Evolutionary conservation across 208 protist species (phyloP).

Genomic region (Zelonia costaricensis): DNA sequence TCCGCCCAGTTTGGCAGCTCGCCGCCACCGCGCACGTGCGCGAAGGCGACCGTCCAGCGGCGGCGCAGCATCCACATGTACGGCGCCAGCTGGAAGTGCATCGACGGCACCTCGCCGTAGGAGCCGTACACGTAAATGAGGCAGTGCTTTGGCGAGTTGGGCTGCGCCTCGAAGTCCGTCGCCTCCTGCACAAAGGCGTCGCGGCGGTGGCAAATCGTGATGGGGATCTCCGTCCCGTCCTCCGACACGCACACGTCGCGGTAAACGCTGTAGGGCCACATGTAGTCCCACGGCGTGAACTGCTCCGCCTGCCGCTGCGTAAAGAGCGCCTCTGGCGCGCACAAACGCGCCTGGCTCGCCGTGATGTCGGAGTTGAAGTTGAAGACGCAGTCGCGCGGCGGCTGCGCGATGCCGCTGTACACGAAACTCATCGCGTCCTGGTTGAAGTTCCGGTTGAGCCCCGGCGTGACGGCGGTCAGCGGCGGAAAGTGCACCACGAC

Average conservation of each 20-base stretch:
- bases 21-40: constrained; percentile 93
- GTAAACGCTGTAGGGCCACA: constrained; percentile 93
- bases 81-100: constrained; percentile 93
- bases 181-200: constrained; percentile 90
- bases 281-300: constrained; percentile 93
- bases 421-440: constrained; percentile 89
- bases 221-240: constrained; percentile 87
- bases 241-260: constrained; percentile 82
- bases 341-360: constrained; percentile 54
- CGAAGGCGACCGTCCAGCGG: constrained; percentile 90
- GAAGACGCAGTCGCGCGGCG: constrained; percentile 83
- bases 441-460: constrained; percentile 90
- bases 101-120: constrained; percentile 90
- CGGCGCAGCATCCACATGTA: constrained; percentile 94
- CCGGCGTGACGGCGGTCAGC: constrained; percentile 70
- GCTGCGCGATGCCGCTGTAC: constrained; percentile 87
- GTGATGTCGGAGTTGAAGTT: constrained; percentile 85
- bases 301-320: constrained; percentile 91
- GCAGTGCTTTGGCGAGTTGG: constrained; percentile 88
- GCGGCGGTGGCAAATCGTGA: constrained; percentile 88
- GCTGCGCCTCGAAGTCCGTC: constrained; percentile 87
- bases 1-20: constrained; percentile 89
- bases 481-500: constrained; percentile 89
- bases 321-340: constrained; percentile 79
- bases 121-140: constrained; percentile 92